These are phyloP conservation scores for Gaillardinia entomophila DNA, from an alignment of 805 yeast species.

Conservation along the genomic window DNA sequence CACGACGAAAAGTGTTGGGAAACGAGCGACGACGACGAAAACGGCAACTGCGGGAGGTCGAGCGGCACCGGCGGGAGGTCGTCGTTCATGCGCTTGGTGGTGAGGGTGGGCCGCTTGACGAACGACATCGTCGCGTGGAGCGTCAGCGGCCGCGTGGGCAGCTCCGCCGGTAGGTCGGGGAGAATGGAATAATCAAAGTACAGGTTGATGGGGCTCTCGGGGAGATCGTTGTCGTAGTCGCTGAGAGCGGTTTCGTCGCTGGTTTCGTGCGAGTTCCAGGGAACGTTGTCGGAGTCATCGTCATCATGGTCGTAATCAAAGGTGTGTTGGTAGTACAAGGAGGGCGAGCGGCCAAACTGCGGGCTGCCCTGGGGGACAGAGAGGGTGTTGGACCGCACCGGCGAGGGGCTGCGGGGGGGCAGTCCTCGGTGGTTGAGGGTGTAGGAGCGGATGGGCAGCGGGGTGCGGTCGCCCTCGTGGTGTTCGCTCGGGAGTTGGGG, in stretches of 20 bases:
- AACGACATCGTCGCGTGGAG: conserved; percentile 24
- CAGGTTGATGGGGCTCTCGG: conserved; percentile 16
- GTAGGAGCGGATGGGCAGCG: background rate
- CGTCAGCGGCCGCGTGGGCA: conserved; percentile 4
- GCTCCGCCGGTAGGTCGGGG: conserved; percentile 26
- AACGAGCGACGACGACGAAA: conserved; percentile 43
- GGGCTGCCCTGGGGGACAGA: conserved; percentile 2
- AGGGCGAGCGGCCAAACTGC: conserved; percentile 19
- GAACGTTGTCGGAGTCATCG: conserved; percentile 1
- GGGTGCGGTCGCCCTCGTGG: too few relatives aligned
- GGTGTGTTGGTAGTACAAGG: conserved; percentile 9
- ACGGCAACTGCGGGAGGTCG: conserved; percentile 52
- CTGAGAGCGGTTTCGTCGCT: conserved; percentile 3
- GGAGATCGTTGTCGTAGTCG: conserved; percentile 8
- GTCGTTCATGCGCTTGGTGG: conserved; percentile 10
- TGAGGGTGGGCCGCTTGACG: conserved; percentile 21
- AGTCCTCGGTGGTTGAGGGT: background rate
- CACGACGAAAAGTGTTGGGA: conserved; percentile 47
- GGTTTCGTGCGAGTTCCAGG: conserved; percentile 11
- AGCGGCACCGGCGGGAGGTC: conserved; percentile 40
- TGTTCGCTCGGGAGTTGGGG: background rate
- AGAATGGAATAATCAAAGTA: conserved; percentile 30
- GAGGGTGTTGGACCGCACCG: conserved; percentile 5
- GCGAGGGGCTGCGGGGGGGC: conserved; percentile 4
- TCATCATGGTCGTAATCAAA: conserved; percentile 4